Evolutionary conservation across 352 stramenopile genomes (phyloP).

Genomic region (Phytopythium boreale): DNA sequence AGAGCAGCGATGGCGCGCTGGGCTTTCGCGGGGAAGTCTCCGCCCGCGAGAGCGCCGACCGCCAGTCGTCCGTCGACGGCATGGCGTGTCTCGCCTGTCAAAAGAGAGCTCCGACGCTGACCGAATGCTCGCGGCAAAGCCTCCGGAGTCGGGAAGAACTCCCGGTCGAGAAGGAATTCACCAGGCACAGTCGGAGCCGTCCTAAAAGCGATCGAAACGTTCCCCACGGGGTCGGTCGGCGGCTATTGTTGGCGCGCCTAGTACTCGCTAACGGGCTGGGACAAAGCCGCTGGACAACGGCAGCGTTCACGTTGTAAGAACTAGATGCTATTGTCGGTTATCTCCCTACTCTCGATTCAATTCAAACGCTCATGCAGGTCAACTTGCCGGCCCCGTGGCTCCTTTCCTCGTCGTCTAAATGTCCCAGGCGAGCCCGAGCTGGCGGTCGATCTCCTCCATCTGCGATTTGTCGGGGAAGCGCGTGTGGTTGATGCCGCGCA

Average conservation of each 20-base stretch:
- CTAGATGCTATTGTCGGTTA: neutral
- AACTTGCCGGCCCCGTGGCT: neutral
- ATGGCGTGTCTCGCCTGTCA: neutral
- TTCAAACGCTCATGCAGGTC: neutral
- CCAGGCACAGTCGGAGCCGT: neutral
- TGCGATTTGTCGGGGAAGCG: conserved; percentile 69
- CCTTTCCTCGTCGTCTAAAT: conserved; percentile 20
- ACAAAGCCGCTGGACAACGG: neutral
- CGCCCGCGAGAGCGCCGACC: neutral
- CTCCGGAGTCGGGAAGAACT: no score
- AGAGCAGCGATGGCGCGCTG: neutral
- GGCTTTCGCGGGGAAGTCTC: neutral
- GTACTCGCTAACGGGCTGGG: neutral
- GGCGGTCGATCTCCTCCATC: conserved; percentile 64
- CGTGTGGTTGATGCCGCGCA: conserved; percentile 76
- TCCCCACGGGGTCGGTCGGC: neutral
- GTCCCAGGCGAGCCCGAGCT: conserved; percentile 47
- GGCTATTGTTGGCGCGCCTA: neutral
- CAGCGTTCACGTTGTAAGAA: neutral
- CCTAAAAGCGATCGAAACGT: neutral
- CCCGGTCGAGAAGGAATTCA: neutral
- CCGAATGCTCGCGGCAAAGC: neutral
- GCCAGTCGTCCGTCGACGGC: conserved; percentile 4
- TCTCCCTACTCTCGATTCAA: neutral
- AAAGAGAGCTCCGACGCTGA: neutral